phyloP scores from a whole-genome alignment of 202 grass and related monocot species.

The Brachypodium distachyon region DNA sequence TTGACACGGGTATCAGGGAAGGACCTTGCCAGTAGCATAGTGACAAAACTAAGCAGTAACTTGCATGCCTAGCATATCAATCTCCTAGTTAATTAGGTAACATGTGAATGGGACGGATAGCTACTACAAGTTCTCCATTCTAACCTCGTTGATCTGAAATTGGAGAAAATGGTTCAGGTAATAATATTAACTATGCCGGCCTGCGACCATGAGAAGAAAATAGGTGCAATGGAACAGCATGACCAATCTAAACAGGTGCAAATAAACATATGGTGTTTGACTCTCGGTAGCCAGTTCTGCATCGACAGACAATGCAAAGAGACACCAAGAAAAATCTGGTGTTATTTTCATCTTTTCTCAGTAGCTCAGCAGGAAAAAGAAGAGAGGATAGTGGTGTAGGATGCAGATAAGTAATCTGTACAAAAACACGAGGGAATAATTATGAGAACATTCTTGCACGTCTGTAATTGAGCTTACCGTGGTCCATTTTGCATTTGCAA shows the following conservation, averaged over 20 bases:
- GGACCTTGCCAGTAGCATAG: constrained; percentile 1
- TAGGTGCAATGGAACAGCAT: background rate
- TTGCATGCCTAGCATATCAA: background rate
- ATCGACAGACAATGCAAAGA: background rate
- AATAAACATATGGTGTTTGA: background rate
- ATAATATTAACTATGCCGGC: background rate
- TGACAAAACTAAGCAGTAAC: constrained; percentile 4
- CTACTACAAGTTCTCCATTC: background rate
- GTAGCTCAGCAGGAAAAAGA: background rate
- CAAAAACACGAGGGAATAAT: background rate
- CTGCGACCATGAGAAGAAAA: background rate
- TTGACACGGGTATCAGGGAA: constrained; percentile 1
- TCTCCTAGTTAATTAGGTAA: background rate
- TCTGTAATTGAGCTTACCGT: too few relatives aligned
- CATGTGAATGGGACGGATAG: background rate
- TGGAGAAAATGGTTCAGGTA: background rate
- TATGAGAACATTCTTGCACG: background rate
- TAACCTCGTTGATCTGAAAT: background rate
- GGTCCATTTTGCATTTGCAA: too few relatives aligned
- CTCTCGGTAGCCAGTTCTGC: background rate
- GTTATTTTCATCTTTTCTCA: background rate
- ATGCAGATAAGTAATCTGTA: background rate
- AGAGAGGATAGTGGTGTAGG: background rate
- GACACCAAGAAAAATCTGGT: background rate
- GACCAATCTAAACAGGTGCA: background rate